Percentiles rank a stretch among this genome's conserved stretches.
Conservation (phyloP, 2,329 filamentous ascomycete genomes). For the Blastomyces emzantsi region DNA sequence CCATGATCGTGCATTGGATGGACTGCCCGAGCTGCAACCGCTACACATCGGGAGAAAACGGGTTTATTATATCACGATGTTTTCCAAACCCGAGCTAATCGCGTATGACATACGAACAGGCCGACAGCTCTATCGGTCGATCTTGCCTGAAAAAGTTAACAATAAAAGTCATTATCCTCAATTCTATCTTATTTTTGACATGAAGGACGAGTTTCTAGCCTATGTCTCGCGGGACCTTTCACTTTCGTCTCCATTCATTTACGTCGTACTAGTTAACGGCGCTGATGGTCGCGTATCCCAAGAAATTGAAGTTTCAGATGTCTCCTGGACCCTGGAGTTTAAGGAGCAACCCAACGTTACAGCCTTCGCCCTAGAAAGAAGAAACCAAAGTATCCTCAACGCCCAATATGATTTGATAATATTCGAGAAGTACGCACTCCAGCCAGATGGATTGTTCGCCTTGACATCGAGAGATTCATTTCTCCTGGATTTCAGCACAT, state of each 20-base stretch:
- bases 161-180: background rate
- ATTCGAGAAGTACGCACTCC: background rate
- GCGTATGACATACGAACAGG: conserved; percentile 1
- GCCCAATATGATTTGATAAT: background rate
- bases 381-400: background rate
- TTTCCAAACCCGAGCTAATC: background rate
- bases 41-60: conserved; percentile 3
- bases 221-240: background rate
- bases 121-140: background rate
- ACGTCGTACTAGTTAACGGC: background rate
- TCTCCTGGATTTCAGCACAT: background rate
- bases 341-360: background rate
- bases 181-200: background rate
- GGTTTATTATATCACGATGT: conserved; percentile 5
- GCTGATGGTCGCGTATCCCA: background rate
- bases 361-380: background rate
- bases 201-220: background rate
- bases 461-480: background rate
- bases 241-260: background rate
- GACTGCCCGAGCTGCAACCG: background rate
- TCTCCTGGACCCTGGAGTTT: background rate
- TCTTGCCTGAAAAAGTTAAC: background rate
- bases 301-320: background rate
- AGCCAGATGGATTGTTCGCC: background rate
- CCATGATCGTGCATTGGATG: background rate